Conservation (phyloP, 169 alveolate species). For the Eimeria tenella region DNA sequence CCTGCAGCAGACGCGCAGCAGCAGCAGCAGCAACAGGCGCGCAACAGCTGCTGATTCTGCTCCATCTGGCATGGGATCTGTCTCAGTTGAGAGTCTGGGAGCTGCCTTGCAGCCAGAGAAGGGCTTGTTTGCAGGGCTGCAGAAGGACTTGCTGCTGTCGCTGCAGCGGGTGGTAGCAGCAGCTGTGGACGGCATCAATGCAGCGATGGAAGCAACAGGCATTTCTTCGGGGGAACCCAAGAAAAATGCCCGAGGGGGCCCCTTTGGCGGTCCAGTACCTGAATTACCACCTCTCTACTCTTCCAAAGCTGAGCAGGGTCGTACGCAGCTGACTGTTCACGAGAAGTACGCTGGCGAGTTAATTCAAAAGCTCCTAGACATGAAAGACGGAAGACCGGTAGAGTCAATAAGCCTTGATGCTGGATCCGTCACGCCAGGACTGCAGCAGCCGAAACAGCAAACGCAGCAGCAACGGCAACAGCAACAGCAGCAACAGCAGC, state of each 20-base stretch:
- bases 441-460: constrained; percentile 8
- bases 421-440: not conserved
- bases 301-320: constrained; percentile 4
- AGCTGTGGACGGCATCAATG: constrained; percentile 28
- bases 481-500: not conserved
- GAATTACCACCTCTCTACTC: not conserved
- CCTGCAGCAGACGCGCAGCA: not conserved
- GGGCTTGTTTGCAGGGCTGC: constrained; percentile 32
- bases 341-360: constrained; percentile 16
- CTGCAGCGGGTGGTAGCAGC: constrained; percentile 48
- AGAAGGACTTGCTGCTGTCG: constrained; percentile 29
- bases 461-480: constrained; percentile 1
- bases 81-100: constrained; percentile 29
- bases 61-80: constrained; percentile 4
- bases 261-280: not conserved
- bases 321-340: not conserved
- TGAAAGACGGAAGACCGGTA: not conserved
- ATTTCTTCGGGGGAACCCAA: not conserved
- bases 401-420: not conserved
- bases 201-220: constrained; percentile 32
- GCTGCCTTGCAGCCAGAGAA: constrained; percentile 9
- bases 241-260: not conserved
- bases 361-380: not conserved
- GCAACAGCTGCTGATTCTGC: not conserved
- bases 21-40: constrained; percentile 24